Evolutionary conservation across 2,329 filamentous ascomycete species (phyloP).

Genomic region (Didymella pinodella): DNA sequence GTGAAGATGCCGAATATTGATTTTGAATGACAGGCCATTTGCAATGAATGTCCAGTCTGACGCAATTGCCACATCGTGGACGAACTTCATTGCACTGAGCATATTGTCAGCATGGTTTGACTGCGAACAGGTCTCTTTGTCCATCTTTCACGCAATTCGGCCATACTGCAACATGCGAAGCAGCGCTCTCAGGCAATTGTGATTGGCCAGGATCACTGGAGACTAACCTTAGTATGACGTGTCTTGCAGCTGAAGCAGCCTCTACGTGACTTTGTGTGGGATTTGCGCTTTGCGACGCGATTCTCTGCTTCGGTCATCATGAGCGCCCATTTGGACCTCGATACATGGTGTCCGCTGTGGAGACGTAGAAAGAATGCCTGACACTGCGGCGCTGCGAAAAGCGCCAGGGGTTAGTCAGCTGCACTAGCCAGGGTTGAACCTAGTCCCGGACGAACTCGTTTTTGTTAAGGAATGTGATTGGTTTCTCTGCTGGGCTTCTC

Average conservation of each 20-base stretch:
- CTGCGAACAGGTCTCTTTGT: background rate
- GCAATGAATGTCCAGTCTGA: slow-evolving; percentile 42
- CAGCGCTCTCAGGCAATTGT: background rate
- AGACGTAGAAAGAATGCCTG: slow-evolving; percentile 3
- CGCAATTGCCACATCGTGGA: slow-evolving; percentile 43
- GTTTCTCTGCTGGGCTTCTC: background rate
- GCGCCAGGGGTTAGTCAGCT: slow-evolving; percentile 8
- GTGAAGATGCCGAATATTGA: slow-evolving; percentile 28
- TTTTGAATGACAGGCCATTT: slow-evolving; percentile 35
- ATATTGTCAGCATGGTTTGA: slow-evolving; percentile 1
- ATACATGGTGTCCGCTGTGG: background rate
- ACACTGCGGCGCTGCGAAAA: slow-evolving; percentile 6
- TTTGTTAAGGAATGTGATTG: background rate
- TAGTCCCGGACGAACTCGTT: slow-evolving; percentile 6
- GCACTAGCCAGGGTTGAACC: background rate
- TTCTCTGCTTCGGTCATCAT: slow-evolving; percentile 28
- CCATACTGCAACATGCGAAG: background rate
- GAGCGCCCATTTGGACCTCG: background rate
- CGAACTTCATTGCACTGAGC: slow-evolving; percentile 42
- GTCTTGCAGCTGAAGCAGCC: slow-evolving; percentile 46
- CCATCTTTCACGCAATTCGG: background rate
- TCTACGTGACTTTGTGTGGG: slow-evolving; percentile 44
- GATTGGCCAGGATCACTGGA: slow-evolving; percentile 9
- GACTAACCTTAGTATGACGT: slow-evolving; percentile 44
- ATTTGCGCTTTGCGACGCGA: slow-evolving; percentile 40